Percentiles rank a stretch among this genome's conserved stretches.
Conservation (phyloP, 202 grass and related monocot species). For the Bolboschoenoplectus hybrid region DNA sequence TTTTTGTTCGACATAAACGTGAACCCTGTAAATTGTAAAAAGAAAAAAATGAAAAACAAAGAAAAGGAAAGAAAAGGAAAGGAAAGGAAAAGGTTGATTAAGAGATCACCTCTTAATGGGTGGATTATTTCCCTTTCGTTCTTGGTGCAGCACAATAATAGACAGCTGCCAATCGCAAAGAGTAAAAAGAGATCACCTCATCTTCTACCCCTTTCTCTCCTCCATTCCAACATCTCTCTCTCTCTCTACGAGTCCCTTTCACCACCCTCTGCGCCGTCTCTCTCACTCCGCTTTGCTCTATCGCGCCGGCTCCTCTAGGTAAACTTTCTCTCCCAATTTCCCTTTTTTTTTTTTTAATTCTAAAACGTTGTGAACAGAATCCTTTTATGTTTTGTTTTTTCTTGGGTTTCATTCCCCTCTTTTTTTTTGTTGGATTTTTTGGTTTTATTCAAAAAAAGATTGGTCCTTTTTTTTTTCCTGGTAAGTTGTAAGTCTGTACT, state of each 20-base stretch:
- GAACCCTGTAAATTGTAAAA: no score
- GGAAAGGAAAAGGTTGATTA: no score
- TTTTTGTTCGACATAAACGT: no score
- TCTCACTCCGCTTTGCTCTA: not conserved
- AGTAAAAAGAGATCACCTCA: no score
- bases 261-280: not conserved
- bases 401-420: not conserved
- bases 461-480: not conserved
- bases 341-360: not conserved
- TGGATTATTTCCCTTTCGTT: no score
- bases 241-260: not conserved
- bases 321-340: not conserved
- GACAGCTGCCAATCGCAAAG: no score
- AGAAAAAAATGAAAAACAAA: no score
- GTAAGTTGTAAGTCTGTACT: not conserved
- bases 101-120: no score
- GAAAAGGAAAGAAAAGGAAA: no score
- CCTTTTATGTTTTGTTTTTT: not conserved
- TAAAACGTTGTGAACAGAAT: no score
- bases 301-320: not conserved
- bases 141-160: no score
- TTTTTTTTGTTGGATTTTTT: not conserved
- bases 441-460: not conserved
- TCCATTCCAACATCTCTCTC: no score
- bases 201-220: not conserved